A percentile compares a stretch with the other conserved stretches of the same genome.
These are phyloP conservation scores for Biancaea sappan DNA, from an alignment of 306 rosid genomes.

Conservation along the genomic window DNA sequence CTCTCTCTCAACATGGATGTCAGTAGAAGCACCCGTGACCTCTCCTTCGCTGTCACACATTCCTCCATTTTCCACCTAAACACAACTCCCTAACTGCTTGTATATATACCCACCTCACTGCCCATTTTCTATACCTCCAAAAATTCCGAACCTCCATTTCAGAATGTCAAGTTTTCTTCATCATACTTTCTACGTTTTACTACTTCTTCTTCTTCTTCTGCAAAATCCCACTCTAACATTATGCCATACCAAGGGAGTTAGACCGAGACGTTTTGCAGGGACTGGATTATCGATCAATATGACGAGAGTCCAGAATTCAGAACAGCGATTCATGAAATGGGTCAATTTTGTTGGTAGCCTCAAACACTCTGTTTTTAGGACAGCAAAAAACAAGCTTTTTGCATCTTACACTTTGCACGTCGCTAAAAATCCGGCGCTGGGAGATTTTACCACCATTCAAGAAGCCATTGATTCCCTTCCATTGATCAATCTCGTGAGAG, in stretches of 20 bases:
- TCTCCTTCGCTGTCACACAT: slow-evolving; percentile 44
- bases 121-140: slow-evolving; percentile 15
- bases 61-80: slow-evolving; percentile 59
- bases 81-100: slow-evolving; percentile 16
- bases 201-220: slow-evolving; percentile 47
- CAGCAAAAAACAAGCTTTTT: slow-evolving; percentile 82
- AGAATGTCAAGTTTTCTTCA: slow-evolving; percentile 53
- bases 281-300: slow-evolving; percentile 38
- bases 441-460: slow-evolving; percentile 79
- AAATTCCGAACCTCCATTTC: slow-evolving; percentile 35
- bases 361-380: slow-evolving; percentile 70
- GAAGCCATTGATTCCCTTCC: slow-evolving; percentile 93
- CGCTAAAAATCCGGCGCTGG: slow-evolving; percentile 57
- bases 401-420: slow-evolving; percentile 83
- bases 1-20: slow-evolving; percentile 28
- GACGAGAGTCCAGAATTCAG: slow-evolving; percentile 69
- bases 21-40: slow-evolving; percentile 84
- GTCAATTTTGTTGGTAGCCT: slow-evolving; percentile 81
- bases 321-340: slow-evolving; percentile 93
- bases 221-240: slow-evolving; percentile 42
- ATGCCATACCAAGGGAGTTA: slow-evolving; percentile 69
- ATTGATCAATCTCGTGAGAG: slow-evolving; percentile 78
- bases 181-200: slow-evolving; percentile 35
- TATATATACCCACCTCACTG: slow-evolving; percentile 33
- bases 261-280: slow-evolving; percentile 44